Percentiles rank a stretch among this genome's conserved stretches.
These are phyloP conservation scores for Daldinia bambusicola DNA, from an alignment of 495 filamentous ascomycete species.

Conservation along the genomic window DNA sequence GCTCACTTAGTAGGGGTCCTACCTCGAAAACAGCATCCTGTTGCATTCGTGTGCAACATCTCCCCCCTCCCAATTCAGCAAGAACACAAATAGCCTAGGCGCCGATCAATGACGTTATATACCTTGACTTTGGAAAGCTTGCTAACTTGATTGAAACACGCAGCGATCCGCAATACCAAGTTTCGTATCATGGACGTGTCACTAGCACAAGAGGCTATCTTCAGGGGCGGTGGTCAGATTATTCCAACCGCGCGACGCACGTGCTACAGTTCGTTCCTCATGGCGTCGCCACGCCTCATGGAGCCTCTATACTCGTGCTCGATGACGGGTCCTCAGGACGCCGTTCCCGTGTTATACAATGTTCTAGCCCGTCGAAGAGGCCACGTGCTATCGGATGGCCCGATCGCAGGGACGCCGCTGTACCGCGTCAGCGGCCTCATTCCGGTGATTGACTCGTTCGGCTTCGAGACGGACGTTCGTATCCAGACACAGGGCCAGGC, in stretches of 20 bases:
- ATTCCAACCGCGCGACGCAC: conserved; percentile 93
- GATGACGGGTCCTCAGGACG: conserved; percentile 93
- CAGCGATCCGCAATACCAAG: conserved; percentile 94
- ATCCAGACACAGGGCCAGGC: conserved; percentile 96
- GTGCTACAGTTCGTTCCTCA: conserved; percentile 93
- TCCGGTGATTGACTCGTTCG: conserved; percentile 95
- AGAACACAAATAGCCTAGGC: conserved; percentile 13
- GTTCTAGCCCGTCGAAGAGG: conserved; percentile 88
- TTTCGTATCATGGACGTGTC: conserved; percentile 93
- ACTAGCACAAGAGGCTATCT: conserved; percentile 88
- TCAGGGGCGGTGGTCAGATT: conserved; percentile 94
- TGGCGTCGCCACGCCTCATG: conserved; percentile 96
- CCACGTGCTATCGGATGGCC: conserved; percentile 91
- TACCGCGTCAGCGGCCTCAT: conserved; percentile 91
- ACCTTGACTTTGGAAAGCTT: conserved; percentile 20
- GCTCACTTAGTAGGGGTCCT: conserved; percentile 17
- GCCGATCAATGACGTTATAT: conserved; percentile 18
- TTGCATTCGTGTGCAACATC: conserved; percentile 12
- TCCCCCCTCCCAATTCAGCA: conserved; percentile 1
- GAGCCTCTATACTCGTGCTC: conserved; percentile 92
- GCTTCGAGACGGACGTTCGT: conserved; percentile 95
- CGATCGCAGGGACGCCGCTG: conserved; percentile 94
- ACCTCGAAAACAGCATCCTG: conserved; percentile 4
- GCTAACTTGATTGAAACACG: conserved; percentile 34
- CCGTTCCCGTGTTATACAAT: conserved; percentile 88